Evolutionary conservation across 2,329 filamentous ascomycete genomes (phyloP).

Genomic region (Chaetoscypha palmicola): DNA sequence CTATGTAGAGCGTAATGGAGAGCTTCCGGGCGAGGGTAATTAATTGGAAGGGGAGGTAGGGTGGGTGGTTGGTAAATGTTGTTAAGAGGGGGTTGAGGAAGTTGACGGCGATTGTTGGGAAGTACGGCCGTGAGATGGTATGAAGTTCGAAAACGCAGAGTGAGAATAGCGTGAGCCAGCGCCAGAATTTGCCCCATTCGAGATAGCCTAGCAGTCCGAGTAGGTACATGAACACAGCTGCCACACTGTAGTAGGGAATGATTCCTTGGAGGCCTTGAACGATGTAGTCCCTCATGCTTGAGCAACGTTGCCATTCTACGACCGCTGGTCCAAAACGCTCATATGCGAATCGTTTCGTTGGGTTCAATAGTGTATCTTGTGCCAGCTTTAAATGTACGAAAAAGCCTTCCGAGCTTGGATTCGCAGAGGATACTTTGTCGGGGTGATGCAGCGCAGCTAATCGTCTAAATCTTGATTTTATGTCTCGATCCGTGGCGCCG

Average conservation of each 20-base stretch:
- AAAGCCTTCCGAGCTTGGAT: conserved; percentile 37
- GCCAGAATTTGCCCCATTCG: conserved; percentile 59
- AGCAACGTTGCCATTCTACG: conserved; percentile 56
- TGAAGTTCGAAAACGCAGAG: conserved; percentile 52
- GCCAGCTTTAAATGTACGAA: conserved; percentile 82
- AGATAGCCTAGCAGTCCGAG: conserved; percentile 61
- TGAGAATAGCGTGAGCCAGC: conserved; percentile 50
- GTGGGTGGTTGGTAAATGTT: conserved; percentile 39
- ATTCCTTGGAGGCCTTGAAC: conserved; percentile 55
- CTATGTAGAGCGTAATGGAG: conserved; percentile 73
- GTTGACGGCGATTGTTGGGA: conserved; percentile 39
- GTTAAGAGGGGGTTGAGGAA: conserved; percentile 40
- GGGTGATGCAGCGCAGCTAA: conserved; percentile 70
- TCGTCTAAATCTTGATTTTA: conserved; percentile 80
- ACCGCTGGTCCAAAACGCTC: conserved; percentile 78
- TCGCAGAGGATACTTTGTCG: conserved; percentile 55
- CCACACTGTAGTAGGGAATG: conserved; percentile 54
- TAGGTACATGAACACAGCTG: conserved; percentile 51
- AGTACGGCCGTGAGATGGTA: conserved; percentile 46
- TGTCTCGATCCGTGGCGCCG: conserved; percentile 61
- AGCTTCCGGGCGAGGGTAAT: conserved; percentile 69
- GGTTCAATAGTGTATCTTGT: conserved; percentile 73
- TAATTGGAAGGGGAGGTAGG: conserved; percentile 80
- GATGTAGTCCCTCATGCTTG: conserved; percentile 67
- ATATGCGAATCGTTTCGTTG: conserved; percentile 75